Evolutionary conservation across 305 asterid species (phyloP), one percentile per base, ranked within the genome.

Genomic region (Stenogyne calaminthoides): DNA sequence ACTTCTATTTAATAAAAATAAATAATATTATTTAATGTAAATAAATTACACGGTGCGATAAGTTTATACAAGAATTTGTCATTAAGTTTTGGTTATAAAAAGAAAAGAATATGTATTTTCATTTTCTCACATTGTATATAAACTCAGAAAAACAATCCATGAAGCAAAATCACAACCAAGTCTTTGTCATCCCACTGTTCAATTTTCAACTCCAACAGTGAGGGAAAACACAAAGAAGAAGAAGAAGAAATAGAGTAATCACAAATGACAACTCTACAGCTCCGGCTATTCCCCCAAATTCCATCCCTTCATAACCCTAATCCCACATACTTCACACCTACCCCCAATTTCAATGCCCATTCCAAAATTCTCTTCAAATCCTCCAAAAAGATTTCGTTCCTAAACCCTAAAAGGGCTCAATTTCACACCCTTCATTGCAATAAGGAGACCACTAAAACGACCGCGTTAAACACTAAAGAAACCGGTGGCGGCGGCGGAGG

Each of bases 201-300:
- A 11, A 49, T 54, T 46, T 12, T 49, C 18, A 62, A 12, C 51
- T 71, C 63, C 25, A 47, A 19, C 37, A 18, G 34, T 19, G 29
- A 18, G 60, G 12, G 32, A 18, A 20, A 12, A 6, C 15, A 15
- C 4, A 44, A 9, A 51, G 25, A n/a, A n/a, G 29, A 18, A 32
- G 55, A 55, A 25, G 46, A 51, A 20, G 57, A 25, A 44, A 37
- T 44, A 32, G 66, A 12, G 60, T 52, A n/a, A 29, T 9, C 15
- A 52, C 72, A 76, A 79, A 89, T 89, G 95, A 71, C 72, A 63
- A 54, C 81, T 74, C 81, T 82, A 22, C 85, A 85, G 59, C 78
- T 84, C 19, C 76, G 81, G 29, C 75, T 73, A 64, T 78, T 76
- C 80, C 81, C 82, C 76, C 82, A 79, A 63, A 67, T 59, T 19